phyloP scores from a whole-genome alignment of 495 filamentous ascomycete genomes.

The Xylaria castorea region DNA sequence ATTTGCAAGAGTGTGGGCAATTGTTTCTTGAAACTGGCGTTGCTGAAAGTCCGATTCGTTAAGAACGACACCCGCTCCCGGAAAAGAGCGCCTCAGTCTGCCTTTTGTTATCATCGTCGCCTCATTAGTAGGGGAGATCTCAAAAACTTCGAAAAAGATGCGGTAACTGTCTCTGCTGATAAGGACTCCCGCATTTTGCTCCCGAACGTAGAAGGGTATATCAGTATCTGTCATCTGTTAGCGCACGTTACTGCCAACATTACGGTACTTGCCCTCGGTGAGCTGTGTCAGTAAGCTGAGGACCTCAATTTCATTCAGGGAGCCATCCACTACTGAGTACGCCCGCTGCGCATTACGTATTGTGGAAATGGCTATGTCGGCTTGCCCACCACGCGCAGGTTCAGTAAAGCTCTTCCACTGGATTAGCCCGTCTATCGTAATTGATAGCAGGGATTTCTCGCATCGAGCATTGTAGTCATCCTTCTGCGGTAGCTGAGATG shows the following conservation, averaged over 20 bases:
- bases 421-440: conserved; percentile 5
- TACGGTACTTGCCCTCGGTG: conserved; percentile 5
- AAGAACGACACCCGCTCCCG: conserved; percentile 54
- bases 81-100: conserved; percentile 61
- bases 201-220: conserved; percentile 52
- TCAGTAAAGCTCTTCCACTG: conserved; percentile 7
- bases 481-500: conserved; percentile 59
- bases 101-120: conserved; percentile 54
- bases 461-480: conserved; percentile 42
- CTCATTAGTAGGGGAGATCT: conserved; percentile 57
- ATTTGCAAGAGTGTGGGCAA: conserved; percentile 50
- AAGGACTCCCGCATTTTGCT: conserved; percentile 66
- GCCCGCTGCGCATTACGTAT: conserved; percentile 35
- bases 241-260: neutral
- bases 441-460: conserved; percentile 23
- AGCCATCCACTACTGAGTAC: conserved; percentile 26
- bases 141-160: conserved; percentile 60
- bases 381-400: conserved; percentile 17
- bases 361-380: conserved; percentile 16
- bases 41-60: conserved; percentile 40
- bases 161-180: conserved; percentile 40
- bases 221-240: conserved; percentile 25
- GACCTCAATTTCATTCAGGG: neutral
- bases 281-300: neutral
- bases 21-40: conserved; percentile 38